Evolutionary conservation across 2,329 filamentous ascomycete species (phyloP).

Genomic region (Fusarium sp.): DNA sequence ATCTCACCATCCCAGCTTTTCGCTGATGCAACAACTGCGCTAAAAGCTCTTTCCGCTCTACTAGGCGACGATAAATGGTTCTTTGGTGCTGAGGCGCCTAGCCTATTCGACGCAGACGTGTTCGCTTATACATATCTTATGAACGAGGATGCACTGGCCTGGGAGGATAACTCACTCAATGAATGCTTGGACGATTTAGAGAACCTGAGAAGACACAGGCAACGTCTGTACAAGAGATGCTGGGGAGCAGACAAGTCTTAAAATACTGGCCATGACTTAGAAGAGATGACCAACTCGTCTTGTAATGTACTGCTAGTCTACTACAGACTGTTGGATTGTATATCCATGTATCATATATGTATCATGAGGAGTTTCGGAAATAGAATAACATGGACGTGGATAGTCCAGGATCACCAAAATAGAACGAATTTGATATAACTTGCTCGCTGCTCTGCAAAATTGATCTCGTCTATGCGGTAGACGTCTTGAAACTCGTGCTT

Average conservation of each 20-base stretch:
- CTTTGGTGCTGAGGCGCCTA: constrained; percentile 65
- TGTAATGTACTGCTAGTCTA: neutral
- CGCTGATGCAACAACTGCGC: constrained; percentile 57
- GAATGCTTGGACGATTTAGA: constrained; percentile 67
- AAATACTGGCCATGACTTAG: neutral
- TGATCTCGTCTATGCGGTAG: constrained; percentile 36
- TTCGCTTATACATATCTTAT: constrained; percentile 92
- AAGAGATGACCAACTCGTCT: neutral
- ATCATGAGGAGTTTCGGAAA: constrained; percentile 9
- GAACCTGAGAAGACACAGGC: constrained; percentile 67
- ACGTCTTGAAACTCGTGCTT: constrained; percentile 10
- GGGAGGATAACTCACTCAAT: constrained; percentile 72
- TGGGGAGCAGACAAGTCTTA: constrained; percentile 42
- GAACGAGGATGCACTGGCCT: constrained; percentile 71
- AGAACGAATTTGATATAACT: neutral
- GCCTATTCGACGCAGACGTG: constrained; percentile 86
- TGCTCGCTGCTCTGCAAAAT: constrained; percentile 11
- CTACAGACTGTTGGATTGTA: constrained; percentile 3
- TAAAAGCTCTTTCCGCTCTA: constrained; percentile 59
- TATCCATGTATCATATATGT: constrained; percentile 29
- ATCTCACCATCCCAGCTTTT: constrained; percentile 56
- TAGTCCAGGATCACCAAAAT: neutral
- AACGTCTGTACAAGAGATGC: constrained; percentile 51
- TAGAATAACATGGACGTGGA: neutral
- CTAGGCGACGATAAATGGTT: constrained; percentile 61